Base-by-base conservation (phyloP, 768 basidiomycete species). In the Steccherinum ochraceum region DNA sequence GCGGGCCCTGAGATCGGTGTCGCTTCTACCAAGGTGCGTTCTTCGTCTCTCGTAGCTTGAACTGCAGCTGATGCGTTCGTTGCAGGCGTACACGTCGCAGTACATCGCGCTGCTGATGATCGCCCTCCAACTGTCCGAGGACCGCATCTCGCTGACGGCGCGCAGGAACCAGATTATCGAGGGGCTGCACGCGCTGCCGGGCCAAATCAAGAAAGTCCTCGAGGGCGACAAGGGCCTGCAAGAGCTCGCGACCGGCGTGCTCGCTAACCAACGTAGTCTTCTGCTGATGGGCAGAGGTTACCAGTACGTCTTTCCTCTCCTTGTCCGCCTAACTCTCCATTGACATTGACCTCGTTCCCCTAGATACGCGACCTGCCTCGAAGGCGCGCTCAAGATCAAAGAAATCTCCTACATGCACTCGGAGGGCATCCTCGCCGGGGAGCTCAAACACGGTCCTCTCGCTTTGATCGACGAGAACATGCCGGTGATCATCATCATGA, bases 401-500 rank as follows among this genome's bases (percentile, higher is more conserved):
- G 96, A 98, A 76, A 94, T 97, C 67, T 89, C 89, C 50, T 97
- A 97, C 72, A 86, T 90, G 80, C 84, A 84, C 66, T 82, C 81
- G 1, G 84, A 85, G 71, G 87, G 87, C 65, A 97, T 98, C 67
- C 83, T 99, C 51, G 96, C 96, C 20, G 96, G 96, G 59, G 96
- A 99, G 74, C 76, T 99, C 57, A 99, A 99, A 76, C 96, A 99
- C 66, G 96, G 96, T 42, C 96, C 96, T 50, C 83, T 99, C 50
- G 96, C 96, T 49, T 73, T 99, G 58, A 89, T 99, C 61, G 96
- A 99, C 65, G 96, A 98, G 73, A 93, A 95, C 73, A 92, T 96
- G 89, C 83, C 93, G 40, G 92, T 98, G 59, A 98, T 98, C 74
- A 92, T 99, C 71, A 83, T 99, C 72, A 99, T 99, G 96, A 99